These are phyloP conservation scores for Nitzschia sp. DNA, from an alignment of 108 stramenopile genomes.

Conservation along the genomic window DNA sequence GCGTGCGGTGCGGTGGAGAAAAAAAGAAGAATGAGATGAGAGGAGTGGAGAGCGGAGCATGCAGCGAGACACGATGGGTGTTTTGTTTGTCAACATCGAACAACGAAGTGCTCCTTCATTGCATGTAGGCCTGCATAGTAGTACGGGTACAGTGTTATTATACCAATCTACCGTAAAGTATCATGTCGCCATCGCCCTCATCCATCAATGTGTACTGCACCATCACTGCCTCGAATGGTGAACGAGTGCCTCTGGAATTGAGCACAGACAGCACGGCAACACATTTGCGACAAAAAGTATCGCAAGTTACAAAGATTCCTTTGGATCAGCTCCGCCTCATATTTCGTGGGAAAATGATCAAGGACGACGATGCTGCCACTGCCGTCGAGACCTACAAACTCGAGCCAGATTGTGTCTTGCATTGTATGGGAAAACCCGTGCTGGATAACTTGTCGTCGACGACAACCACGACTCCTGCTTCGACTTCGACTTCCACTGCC, in stretches of 20 bases:
- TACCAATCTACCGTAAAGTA: too few relatives aligned
- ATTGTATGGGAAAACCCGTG: constrained; percentile 84
- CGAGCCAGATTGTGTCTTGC: constrained; percentile 78
- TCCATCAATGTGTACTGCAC: constrained; percentile 33
- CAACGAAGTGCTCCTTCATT: too few relatives aligned
- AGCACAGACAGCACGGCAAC: constrained; percentile 32
- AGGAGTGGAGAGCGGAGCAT: too few relatives aligned
- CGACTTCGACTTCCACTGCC: constrained; percentile 9
- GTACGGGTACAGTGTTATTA: too few relatives aligned
- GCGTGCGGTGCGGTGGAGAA: too few relatives aligned
- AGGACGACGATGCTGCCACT: constrained; percentile 40
- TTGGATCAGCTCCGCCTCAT: constrained; percentile 59
- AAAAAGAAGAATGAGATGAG: too few relatives aligned
- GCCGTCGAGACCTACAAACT: constrained; percentile 62
- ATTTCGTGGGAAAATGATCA: constrained; percentile 78
- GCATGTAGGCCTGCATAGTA: too few relatives aligned
- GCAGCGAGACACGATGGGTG: too few relatives aligned
- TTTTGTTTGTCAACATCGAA: too few relatives aligned
- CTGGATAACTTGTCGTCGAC: too few relatives aligned
- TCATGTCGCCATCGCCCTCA: background rate
- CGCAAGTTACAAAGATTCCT: constrained; percentile 72
- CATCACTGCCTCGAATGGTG: constrained; percentile 34
- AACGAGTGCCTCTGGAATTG: constrained; percentile 22
- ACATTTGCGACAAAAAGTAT: constrained; percentile 42
- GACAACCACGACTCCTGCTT: constrained; percentile 16